Base-by-base conservation (phyloP, 495 filamentous ascomycete species). In the Penicillium roqueforti region DNA sequence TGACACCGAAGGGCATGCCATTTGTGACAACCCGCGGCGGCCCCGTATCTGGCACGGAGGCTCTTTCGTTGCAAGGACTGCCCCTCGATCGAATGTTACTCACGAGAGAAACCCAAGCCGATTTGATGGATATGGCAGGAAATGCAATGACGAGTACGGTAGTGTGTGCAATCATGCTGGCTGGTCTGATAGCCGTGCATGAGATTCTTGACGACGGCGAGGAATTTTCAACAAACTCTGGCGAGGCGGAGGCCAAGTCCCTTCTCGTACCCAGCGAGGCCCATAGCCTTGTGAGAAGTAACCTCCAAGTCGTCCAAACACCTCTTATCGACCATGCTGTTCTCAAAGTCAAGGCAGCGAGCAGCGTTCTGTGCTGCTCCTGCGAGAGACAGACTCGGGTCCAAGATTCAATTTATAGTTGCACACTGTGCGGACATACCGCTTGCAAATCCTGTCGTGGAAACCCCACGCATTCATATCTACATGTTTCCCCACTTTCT, bases 91-190 rank as follows among this genome's bases (percentile, higher is more conserved):
- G 78, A 14, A 65, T 93, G 13, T 67, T 84, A 1, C 68, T 92
- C 5, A 84, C 81, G 1, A 74, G 75, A 31, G 86, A 93, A 58
- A 81, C 75, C 0, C 77, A 87, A 36, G 70, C 72, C 9, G 75
- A 93, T 25, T 71, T 90, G 7, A 82, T 84, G 47, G 81, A 91
- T 53, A 73, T 95, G 6, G 87, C 87, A 3, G 90, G 90, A 0
- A 95, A 95, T 62, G 90, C 90, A 1, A 95, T 95, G 90, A 80
- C 80, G 3, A 80, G 85, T 3, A 87, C 89, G 0, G 85, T 89
- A 7, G 82, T 92, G 5, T 85, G 87, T 1, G 74, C 81, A 3
- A 78, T 80, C 1, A 76, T 88, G 6, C 53, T 88, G 1, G 59
- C 78, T 16, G 77, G 78, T 0, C 61, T 88, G 22, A 78, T 83